Evolutionary conservation across 495 filamentous ascomycete species (phyloP).

Genomic region (Pyrenopolyporus hunteri): DNA sequence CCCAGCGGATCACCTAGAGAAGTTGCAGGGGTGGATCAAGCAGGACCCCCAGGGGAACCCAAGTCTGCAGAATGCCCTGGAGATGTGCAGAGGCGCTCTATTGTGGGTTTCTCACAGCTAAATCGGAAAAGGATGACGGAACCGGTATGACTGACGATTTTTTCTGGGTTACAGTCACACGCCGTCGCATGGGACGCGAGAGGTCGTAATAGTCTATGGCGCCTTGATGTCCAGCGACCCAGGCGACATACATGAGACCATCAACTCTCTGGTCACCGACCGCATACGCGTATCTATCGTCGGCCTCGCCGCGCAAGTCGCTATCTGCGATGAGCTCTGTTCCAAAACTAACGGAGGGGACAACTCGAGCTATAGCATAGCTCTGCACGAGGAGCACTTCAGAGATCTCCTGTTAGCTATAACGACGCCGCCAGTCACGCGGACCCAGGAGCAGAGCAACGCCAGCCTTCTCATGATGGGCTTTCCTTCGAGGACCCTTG

Average conservation of each 20-base stretch:
- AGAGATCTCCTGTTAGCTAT: constrained; percentile 84
- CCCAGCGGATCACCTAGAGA: constrained; percentile 82
- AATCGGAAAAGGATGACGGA: constrained; percentile 5
- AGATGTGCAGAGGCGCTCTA: constrained; percentile 88
- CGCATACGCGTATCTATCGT: constrained; percentile 86
- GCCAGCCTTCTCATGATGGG: constrained; percentile 95
- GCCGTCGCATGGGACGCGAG: constrained; percentile 89
- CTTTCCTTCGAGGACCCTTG: constrained; percentile 91
- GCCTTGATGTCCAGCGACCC: constrained; percentile 89
- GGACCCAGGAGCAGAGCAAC: constrained; percentile 67
- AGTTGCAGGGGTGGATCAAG: constrained; percentile 69
- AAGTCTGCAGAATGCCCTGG: constrained; percentile 91
- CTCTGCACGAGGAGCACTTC: constrained; percentile 87
- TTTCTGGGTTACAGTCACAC: constrained; percentile 65
- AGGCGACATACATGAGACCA: constrained; percentile 93
- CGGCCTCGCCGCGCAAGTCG: constrained; percentile 87
- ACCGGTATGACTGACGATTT: constrained; percentile 18
- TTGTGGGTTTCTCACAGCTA: constrained; percentile 63
- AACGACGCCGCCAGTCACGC: constrained; percentile 86
- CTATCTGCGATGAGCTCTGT: constrained; percentile 91
- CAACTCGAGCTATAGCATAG: constrained; percentile 77
- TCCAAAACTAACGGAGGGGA: constrained; percentile 81
- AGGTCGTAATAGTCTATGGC: constrained; percentile 90
- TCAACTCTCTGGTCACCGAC: constrained; percentile 73
- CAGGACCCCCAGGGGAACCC: constrained; percentile 89